Percentiles rank a stretch among this genome's conserved stretches.
These are phyloP conservation scores for Lepidium didymum DNA, from an alignment of 345 rosid genomes.

Conservation along the genomic window DNA sequence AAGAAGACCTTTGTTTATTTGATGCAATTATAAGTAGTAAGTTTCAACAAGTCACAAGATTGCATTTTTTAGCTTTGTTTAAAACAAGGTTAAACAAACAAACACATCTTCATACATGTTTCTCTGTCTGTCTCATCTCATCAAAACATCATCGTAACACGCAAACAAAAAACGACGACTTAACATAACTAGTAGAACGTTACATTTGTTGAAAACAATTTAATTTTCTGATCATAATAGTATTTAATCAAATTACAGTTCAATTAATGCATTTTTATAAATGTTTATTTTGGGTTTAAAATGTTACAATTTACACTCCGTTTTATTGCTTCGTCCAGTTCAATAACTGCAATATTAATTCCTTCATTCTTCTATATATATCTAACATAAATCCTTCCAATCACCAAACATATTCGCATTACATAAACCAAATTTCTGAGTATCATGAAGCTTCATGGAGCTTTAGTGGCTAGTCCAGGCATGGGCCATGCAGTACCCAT, in stretches of 20 bases:
- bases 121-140: neutral
- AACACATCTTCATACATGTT: conserved; percentile 6
- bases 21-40: neutral
- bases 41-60: neutral
- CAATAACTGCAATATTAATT: neutral
- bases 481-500: conserved; percentile 32
- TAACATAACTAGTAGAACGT: neutral
- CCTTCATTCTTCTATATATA: neutral
- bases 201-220: neutral
- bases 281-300: neutral
- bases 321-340: conserved; percentile 9
- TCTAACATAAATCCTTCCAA: neutral
- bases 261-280: neutral
- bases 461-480: conserved; percentile 31
- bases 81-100: conserved; percentile 1
- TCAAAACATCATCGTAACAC: neutral
- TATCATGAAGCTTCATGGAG: conserved; percentile 22
- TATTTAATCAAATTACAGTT: neutral
- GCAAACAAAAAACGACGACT: neutral
- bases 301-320: conserved; percentile 2
- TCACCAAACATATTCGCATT: conserved; percentile 4
- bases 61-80: neutral
- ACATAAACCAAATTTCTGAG: neutral
- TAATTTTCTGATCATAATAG: neutral
- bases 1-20: neutral